Base-by-base conservation (phyloP, 176 grass and related monocot genomes). In the Tillandsia fasciculata region DNA sequence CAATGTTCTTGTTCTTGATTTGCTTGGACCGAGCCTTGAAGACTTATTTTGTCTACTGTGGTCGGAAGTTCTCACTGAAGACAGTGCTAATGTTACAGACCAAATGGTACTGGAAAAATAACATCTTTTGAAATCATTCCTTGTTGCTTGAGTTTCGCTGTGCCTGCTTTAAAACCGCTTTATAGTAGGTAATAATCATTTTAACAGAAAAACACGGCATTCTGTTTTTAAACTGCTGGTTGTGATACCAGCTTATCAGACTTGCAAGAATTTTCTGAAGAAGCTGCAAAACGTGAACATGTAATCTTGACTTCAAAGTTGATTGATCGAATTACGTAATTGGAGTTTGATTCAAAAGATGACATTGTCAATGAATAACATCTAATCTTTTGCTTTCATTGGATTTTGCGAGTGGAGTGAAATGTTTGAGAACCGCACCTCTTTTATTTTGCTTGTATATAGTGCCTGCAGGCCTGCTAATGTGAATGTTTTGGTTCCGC, bases 21-120 rank as follows among this genome's bases (percentile, higher is more conserved):
- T 91, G 73, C 73, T 91, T n/a, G 85, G 89, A 0, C 89, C 89
- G 0, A 91, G 85, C 68, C 72, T 91, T 56, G 89, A 91, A 75
- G 85, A 87, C 69, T 49, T 87, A 20, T 85, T 85, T 91, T 75
- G 85, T 85, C 61, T 91, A 91, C 11, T 91, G 89, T 0, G 73
- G 82, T 12, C 65, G 85, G 52, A 91, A 77, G 10, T 87, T 91
- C 67, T 74, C 89, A 2, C 73, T 87, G 3, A 91, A 91, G 82
- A 85, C 89, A 50, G 89, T 91, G 48, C 73, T 91, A 66, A 91
- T 87, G 89, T 52, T 91, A 58, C 89, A 54, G 89, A 91, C 1
- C 89, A 91, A 68, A 91, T 91, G 89, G 89, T 91, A 87, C 80
- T 28, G 49, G 22, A 6, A 52, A 65, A 53, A 2, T 81, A 0